phyloP scores from a whole-genome alignment of 768 basidiomycete genomes.

The Tricholoma sp. region DNA sequence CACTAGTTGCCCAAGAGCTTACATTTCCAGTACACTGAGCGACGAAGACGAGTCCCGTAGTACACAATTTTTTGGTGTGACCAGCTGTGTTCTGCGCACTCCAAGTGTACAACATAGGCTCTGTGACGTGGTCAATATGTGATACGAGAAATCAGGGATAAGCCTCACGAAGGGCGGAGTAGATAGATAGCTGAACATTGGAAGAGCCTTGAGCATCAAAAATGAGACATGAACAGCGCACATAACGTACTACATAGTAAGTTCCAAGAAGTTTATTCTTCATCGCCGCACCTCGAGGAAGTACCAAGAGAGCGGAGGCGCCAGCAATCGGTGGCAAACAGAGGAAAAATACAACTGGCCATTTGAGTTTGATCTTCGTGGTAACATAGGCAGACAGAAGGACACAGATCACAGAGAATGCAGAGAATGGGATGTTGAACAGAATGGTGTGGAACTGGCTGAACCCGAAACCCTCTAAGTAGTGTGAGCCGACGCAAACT shows the following conservation, averaged over 20 bases:
- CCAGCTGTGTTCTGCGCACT: constrained; percentile 36
- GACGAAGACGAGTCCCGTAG: constrained; percentile 40
- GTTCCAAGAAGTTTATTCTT: constrained; percentile 28
- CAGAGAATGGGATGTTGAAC: constrained; percentile 45
- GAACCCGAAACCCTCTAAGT: constrained; percentile 35
- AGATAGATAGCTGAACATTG: constrained; percentile 26
- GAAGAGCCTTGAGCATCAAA: background rate
- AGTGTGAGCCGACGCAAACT: background rate
- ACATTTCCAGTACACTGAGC: constrained; percentile 43
- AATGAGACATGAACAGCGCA: background rate
- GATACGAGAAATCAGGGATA: background rate
- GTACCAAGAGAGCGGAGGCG: constrained; percentile 25
- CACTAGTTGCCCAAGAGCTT: constrained; percentile 4
- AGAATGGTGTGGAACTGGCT: constrained; percentile 36
- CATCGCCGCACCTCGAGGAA: constrained; percentile 26
- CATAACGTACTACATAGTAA: constrained; percentile 32
- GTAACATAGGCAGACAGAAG: constrained; percentile 30
- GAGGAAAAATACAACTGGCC: constrained; percentile 31
- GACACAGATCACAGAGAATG: constrained; percentile 35
- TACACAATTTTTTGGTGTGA: constrained; percentile 37
- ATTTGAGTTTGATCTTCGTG: constrained; percentile 33
- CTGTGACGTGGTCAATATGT: constrained; percentile 7
- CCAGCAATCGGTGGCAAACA: constrained; percentile 36
- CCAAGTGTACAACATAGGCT: constrained; percentile 39
- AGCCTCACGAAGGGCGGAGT: constrained; percentile 26